These are phyloP conservation scores for Boletus rubescentipes DNA, from an alignment of 768 basidiomycete genomes.

Conservation along the genomic window DNA sequence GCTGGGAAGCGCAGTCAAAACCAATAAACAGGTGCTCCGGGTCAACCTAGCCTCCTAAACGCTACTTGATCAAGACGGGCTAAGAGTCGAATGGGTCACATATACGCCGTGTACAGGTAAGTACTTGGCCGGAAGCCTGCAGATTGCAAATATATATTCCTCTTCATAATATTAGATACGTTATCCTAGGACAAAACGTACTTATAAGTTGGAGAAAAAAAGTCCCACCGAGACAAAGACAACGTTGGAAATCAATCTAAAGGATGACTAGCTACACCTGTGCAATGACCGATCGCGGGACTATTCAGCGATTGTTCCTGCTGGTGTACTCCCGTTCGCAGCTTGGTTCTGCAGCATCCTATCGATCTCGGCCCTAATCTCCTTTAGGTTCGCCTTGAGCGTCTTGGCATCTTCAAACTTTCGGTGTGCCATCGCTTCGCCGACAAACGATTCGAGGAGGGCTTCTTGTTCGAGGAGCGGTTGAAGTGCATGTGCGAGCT, in stretches of 20 bases:
- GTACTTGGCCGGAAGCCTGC: no score
- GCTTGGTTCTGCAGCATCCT: conserved; percentile 48
- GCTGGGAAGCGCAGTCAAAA: no score
- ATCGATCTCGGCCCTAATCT: conserved; percentile 84
- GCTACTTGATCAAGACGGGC: no score
- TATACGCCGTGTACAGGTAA: no score
- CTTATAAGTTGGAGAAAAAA: not conserved
- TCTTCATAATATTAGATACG: conserved; percentile 7
- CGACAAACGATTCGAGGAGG: conserved; percentile 84
- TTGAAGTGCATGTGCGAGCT: conserved; percentile 72
- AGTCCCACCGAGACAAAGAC: not conserved
- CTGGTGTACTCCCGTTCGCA: not conserved
- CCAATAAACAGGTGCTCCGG: no score
- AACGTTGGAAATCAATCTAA: not conserved
- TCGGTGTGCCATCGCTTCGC: conserved; percentile 83
- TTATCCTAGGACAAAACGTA: not conserved
- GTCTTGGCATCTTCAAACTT: conserved; percentile 97
- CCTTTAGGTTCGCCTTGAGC: conserved; percentile 72
- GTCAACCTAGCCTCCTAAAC: no score
- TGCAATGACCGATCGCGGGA: not conserved
- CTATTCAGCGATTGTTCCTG: not conserved
- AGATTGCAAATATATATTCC: not conserved
- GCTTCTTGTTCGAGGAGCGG: conserved; percentile 94
- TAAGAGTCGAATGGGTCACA: no score
- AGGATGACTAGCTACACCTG: not conserved